phyloP scores from a whole-genome alignment of 2,329 filamentous ascomycete genomes.

The Chaetothyriales sp. region DNA sequence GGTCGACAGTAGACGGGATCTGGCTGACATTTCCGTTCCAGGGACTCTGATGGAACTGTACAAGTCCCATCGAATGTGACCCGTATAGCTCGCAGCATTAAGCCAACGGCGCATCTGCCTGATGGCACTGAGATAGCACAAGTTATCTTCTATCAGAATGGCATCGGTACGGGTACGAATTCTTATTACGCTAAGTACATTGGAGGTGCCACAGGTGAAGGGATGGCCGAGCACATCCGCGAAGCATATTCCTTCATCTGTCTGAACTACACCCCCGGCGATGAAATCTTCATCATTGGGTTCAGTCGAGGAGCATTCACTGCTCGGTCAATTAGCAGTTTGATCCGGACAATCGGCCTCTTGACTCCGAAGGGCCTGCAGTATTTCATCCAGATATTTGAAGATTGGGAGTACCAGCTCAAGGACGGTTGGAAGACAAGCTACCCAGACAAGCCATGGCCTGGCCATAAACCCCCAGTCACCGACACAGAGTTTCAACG shows the following conservation, averaged over 20 bases:
- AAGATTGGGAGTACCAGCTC: constrained; percentile 19
- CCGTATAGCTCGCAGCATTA: constrained; percentile 21
- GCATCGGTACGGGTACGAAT: constrained; percentile 20
- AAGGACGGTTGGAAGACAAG: constrained; percentile 11
- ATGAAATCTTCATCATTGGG: constrained; percentile 26
- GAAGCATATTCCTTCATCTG: constrained; percentile 22
- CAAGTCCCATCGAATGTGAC: constrained; percentile 23
- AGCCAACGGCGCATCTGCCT: constrained; percentile 18
- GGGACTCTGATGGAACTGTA: constrained; percentile 19
- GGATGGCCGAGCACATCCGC: constrained; percentile 17
- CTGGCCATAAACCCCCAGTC: constrained; percentile 12
- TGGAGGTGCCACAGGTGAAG: constrained; percentile 18
- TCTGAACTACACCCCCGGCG: constrained; percentile 24
- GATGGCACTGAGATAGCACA: constrained; percentile 16
- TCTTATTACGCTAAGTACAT: constrained; percentile 19
- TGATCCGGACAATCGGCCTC: constrained; percentile 24
- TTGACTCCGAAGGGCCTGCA: constrained; percentile 17
- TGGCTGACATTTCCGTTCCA: background rate
- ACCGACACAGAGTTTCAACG: constrained; percentile 11
- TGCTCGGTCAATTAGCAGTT: constrained; percentile 24
- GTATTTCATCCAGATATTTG: constrained; percentile 16
- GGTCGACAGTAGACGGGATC: background rate
- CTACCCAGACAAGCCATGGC: constrained; percentile 16
- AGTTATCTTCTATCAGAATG: constrained; percentile 24
- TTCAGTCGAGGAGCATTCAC: constrained; percentile 28